Evolutionary conservation across 129 eudicot genomes (phyloP).

Genomic region (Tanacetum coccineum): DNA sequence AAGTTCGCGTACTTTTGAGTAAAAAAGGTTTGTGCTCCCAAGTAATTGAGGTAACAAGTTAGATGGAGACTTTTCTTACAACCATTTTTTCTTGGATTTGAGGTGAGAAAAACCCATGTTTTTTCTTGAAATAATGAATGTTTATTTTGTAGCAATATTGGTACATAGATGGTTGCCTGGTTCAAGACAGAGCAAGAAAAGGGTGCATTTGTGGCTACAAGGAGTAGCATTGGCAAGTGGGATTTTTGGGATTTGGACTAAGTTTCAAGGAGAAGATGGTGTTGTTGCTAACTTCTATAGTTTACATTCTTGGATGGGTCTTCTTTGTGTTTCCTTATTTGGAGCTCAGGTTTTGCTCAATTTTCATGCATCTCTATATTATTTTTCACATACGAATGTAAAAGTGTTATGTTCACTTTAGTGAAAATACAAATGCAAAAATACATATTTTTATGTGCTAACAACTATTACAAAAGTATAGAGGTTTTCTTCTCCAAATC

Average conservation of each 20-base stretch:
- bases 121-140: constrained; percentile 5
- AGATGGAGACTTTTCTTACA: too few species aligned
- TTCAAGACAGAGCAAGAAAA: constrained; percentile 74
- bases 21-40: too few species aligned
- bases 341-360: constrained; percentile 71
- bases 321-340: constrained; percentile 62
- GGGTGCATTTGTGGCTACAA: constrained; percentile 83
- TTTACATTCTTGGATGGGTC: constrained; percentile 96
- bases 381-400: too few species aligned
- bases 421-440: too few species aligned
- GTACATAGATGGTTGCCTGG: constrained; percentile 94
- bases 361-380: background rate
- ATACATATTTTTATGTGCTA: too few species aligned
- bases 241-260: constrained; percentile 92
- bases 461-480: too few species aligned
- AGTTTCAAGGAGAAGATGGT: constrained; percentile 71
- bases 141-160: constrained; percentile 54
- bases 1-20: too few species aligned
- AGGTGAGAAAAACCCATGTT: constrained; percentile 2
- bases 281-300: constrained; percentile 81
- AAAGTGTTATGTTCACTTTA: too few species aligned
- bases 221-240: constrained; percentile 87
- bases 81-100: constrained; percentile 14
- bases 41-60: too few species aligned
- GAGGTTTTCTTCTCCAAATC: too few species aligned